Conservation (phyloP, 2,329 filamentous ascomycete species). For the Phaeoacremonium minimum region DNA sequence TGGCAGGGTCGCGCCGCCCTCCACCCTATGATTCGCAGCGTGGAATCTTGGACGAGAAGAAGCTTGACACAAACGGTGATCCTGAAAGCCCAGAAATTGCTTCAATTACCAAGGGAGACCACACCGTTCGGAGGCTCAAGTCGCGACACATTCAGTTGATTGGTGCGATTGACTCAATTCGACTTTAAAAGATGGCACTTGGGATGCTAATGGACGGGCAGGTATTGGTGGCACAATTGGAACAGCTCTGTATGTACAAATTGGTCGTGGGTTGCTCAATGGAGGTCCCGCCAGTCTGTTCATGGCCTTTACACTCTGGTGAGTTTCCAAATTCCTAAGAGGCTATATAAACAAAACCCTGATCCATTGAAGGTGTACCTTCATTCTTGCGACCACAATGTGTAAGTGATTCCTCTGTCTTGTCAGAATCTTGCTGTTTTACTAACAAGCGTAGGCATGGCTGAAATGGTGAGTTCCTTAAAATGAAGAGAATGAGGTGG, state of each 20-base stretch:
- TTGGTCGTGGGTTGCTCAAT: constrained; percentile 52
- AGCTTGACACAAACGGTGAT: constrained; percentile 1
- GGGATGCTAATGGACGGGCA: constrained; percentile 19
- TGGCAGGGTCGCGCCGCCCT: constrained; percentile 4
- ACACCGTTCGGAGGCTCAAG: constrained; percentile 49
- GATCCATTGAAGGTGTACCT: background rate
- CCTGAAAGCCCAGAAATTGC: constrained; percentile 7
- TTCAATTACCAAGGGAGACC: constrained; percentile 20
- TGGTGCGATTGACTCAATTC: constrained; percentile 13
- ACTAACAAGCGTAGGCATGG: constrained; percentile 49
- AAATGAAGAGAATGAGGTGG: too few relatives aligned
- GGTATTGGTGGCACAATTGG: constrained; percentile 63
- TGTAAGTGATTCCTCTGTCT: background rate
- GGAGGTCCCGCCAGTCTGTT: constrained; percentile 57
- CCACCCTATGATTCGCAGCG: background rate
- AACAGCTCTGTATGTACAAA: constrained; percentile 56
- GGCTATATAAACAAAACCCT: background rate
- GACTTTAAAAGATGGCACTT: too few relatives aligned
- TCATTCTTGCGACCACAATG: background rate
- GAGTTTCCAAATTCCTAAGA: constrained; percentile 9
- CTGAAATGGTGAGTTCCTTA: constrained; percentile 65
- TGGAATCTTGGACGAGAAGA: constrained; percentile 9
- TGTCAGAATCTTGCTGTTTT: too few relatives aligned
- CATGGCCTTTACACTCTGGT: constrained; percentile 56
- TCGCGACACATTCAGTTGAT: constrained; percentile 55